Evolutionary conservation across 495 filamentous ascomycete species (phyloP).

Genomic region (Filosporella fistucella): DNA sequence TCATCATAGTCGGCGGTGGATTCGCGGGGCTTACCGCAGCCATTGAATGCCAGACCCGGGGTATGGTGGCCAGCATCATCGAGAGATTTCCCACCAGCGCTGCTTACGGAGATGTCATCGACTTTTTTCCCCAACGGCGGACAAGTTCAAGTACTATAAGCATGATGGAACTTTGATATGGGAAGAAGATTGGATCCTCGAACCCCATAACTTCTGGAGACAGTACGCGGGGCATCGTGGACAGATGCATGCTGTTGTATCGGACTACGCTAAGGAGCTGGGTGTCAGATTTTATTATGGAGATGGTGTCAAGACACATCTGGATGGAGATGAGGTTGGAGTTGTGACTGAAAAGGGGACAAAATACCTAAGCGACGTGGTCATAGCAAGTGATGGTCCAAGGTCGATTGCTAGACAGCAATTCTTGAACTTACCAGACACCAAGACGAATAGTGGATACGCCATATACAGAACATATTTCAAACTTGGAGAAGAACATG

Average conservation of each 20-base stretch:
- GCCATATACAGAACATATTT: conserved; percentile 56
- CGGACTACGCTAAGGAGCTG: conserved; percentile 46
- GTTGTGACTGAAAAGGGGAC: conserved; percentile 48
- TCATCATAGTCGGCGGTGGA: conserved; percentile 56
- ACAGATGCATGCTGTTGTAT: conserved; percentile 57
- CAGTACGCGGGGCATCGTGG: conserved; percentile 58
- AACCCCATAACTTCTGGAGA: conserved; percentile 31
- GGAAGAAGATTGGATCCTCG: conserved; percentile 45
- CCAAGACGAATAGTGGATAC: conserved; percentile 54
- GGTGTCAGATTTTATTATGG: conserved; percentile 52
- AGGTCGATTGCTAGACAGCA: conserved; percentile 53
- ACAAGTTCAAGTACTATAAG: conserved; percentile 34
- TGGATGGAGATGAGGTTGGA: conserved; percentile 46
- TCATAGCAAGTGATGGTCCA: conserved; percentile 59
- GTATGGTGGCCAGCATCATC: conserved; percentile 48
- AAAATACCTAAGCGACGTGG: conserved; percentile 52
- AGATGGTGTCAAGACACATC: conserved; percentile 52
- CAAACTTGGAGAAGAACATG: conserved; percentile 61
- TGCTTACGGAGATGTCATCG: conserved; percentile 45
- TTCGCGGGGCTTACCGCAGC: conserved; percentile 59
- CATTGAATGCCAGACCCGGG: conserved; percentile 58
- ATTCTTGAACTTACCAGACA: conserved; percentile 52
- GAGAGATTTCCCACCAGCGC: conserved; percentile 45
- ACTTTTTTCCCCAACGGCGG: conserved; percentile 44
- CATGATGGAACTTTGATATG: conserved; percentile 47